Conservation (phyloP, 805 yeast genomes). For the Saccharomycopsis schoenii region DNA sequence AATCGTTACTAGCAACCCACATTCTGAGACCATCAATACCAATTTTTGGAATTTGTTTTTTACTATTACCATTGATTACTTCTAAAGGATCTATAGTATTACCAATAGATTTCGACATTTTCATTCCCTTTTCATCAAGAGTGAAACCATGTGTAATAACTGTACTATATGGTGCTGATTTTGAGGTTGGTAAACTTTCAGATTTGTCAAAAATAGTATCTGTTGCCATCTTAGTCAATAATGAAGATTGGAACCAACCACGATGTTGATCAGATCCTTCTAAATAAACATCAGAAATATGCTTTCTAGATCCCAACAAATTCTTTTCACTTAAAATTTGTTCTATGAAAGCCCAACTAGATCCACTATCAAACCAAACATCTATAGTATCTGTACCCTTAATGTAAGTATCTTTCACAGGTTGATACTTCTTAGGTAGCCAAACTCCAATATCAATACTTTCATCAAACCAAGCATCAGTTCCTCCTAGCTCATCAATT, state of each 20-base stretch:
- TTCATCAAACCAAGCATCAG: conserved; percentile 69
- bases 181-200: conserved; percentile 21
- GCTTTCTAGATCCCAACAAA: conserved; percentile 29
- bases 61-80: conserved; percentile 51
- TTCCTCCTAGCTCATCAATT: conserved; percentile 36
- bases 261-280: conserved; percentile 99
- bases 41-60: conserved; percentile 44
- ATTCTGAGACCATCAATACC: conserved; percentile 89
- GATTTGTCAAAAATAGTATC: conserved; percentile 20
- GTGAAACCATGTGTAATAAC: conserved; percentile 92
- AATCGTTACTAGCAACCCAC: conserved; percentile 86
- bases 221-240: conserved; percentile 61
- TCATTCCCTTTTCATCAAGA: conserved; percentile 72
- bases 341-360: conserved; percentile 58
- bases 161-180: conserved; percentile 54
- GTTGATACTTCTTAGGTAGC: conserved; percentile 51
- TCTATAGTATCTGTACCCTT: conserved; percentile 92
- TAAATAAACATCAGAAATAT: conserved; percentile 70
- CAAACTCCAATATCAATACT: conserved; percentile 45
- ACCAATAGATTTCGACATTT: conserved; percentile 92
- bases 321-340: conserved; percentile 3
- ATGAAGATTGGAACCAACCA: conserved; percentile 97
- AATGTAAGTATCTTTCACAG: conserved; percentile 33
- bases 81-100: conserved; percentile 65
- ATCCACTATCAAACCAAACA: conserved; percentile 98